Evolutionary conservation across 805 yeast species (phyloP).

Genomic region (Yamadazyma olivae): DNA sequence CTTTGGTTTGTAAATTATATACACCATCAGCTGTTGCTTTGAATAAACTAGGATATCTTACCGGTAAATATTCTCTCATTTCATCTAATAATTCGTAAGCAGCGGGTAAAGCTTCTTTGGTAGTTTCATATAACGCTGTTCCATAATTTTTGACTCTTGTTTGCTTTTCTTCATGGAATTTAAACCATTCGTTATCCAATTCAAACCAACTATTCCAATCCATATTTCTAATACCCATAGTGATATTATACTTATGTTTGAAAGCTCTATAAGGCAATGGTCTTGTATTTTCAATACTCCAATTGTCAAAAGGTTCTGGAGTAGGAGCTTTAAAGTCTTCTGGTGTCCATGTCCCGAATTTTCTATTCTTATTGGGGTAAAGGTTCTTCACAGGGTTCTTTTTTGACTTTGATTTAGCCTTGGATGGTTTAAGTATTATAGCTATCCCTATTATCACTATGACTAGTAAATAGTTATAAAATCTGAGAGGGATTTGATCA

Average conservation of each 20-base stretch:
- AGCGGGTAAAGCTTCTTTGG: constrained; percentile 49
- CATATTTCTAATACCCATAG: constrained; percentile 69
- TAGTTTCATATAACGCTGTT: constrained; percentile 47
- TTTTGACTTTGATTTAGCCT: not conserved
- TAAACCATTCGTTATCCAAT: constrained; percentile 62
- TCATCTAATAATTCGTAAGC: constrained; percentile 56
- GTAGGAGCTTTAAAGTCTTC: constrained; percentile 48
- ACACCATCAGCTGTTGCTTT: constrained; percentile 43
- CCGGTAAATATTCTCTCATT: constrained; percentile 50
- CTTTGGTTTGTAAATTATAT: constrained; percentile 52
- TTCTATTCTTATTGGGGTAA: constrained; percentile 24
- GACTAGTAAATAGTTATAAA: constrained; percentile 3
- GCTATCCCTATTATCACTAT: not conserved
- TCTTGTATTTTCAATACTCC: constrained; percentile 48
- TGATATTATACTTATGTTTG: constrained; percentile 59
- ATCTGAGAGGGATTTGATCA: constrained; percentile 1
- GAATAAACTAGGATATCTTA: constrained; percentile 57
- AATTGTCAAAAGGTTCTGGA: constrained; percentile 45
- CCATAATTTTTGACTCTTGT: constrained; percentile 47
- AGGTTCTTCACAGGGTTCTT: not conserved
- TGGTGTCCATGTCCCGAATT: constrained; percentile 52
- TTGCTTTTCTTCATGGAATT: constrained; percentile 51
- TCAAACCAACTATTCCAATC: constrained; percentile 64
- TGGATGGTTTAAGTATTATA: not conserved
- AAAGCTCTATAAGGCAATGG: constrained; percentile 69